Evolutionary conservation across 495 filamentous ascomycete species (phyloP).

Genomic region (Daldinia childiae): DNA sequence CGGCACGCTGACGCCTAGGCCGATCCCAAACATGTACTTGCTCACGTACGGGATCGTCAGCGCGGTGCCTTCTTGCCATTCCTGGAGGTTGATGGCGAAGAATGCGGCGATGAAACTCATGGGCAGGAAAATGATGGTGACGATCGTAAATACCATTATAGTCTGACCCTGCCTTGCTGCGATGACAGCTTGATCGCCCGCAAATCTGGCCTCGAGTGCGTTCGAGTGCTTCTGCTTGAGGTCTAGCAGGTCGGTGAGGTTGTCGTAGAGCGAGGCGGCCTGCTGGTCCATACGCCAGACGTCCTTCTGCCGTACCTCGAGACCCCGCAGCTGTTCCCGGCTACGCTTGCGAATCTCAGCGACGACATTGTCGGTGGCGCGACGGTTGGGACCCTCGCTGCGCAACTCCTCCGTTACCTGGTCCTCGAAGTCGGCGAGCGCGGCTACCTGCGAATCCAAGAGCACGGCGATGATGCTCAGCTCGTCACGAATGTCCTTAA

Average conservation of each 20-base stretch:
- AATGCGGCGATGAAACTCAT: conserved; percentile 73
- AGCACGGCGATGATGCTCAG: conserved; percentile 75
- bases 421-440: conserved; percentile 65
- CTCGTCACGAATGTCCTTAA: conserved; percentile 78
- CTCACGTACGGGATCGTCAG: conserved; percentile 66
- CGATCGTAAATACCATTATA: conserved; percentile 79
- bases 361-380: conserved; percentile 49
- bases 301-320: conserved; percentile 71
- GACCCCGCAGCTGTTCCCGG: conserved; percentile 67
- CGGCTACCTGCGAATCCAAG: conserved; percentile 65
- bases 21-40: conserved; percentile 73
- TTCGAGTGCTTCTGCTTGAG: conserved; percentile 77
- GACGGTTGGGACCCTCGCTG: conserved; percentile 57
- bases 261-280: conserved; percentile 69
- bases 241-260: conserved; percentile 70
- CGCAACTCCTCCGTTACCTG: conserved; percentile 59
- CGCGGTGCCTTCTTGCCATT: conserved; percentile 53
- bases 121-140: conserved; percentile 74
- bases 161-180: conserved; percentile 75
- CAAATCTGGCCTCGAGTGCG: conserved; percentile 74
- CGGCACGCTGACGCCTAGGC: conserved; percentile 71
- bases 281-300: conserved; percentile 75
- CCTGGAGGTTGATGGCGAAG: conserved; percentile 70
- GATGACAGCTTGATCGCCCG: conserved; percentile 70
- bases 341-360: conserved; percentile 66